Conservation (phyloP, 1,284 basidiomycete genomes). For the Trametes versicolor region DNA sequence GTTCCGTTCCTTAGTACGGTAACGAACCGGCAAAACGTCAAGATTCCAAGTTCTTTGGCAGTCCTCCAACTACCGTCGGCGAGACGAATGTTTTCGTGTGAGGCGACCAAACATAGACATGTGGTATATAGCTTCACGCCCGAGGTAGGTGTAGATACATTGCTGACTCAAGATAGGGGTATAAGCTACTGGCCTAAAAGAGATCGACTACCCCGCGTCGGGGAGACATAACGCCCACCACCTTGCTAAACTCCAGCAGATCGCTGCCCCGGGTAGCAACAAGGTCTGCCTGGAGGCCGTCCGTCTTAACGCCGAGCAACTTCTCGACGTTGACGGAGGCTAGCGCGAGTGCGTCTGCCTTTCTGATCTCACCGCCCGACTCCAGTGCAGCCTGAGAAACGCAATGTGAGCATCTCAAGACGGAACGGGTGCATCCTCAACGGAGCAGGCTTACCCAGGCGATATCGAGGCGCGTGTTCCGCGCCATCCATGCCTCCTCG, state of each 20-base stretch:
- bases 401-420: neutral
- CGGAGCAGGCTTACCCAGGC: slow-evolving; percentile 61
- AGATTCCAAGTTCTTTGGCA: too few species aligned
- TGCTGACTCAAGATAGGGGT: neutral
- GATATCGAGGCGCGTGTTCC: slow-evolving; percentile 77
- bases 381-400: slow-evolving; percentile 33
- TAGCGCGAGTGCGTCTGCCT: slow-evolving; percentile 64
- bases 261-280: slow-evolving; percentile 68
- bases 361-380: slow-evolving; percentile 53
- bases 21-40: too few species aligned
- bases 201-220: slow-evolving; percentile 40
- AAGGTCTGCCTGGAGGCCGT: slow-evolving; percentile 49
- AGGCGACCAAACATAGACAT: neutral
- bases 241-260: slow-evolving; percentile 60
- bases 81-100: neutral
- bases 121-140: neutral
- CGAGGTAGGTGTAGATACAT: too few species aligned
- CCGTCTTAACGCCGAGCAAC: slow-evolving; percentile 61
- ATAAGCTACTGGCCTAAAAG: slow-evolving; percentile 7
- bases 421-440: slow-evolving; percentile 12
- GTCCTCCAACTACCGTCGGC: too few species aligned
- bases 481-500: slow-evolving; percentile 65
- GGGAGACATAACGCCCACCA: slow-evolving; percentile 56
- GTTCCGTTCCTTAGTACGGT: too few species aligned
- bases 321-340: slow-evolving; percentile 72